These are phyloP conservation scores for Morella rubra DNA, from an alignment of 306 rosid species.

Conservation along the genomic window DNA sequence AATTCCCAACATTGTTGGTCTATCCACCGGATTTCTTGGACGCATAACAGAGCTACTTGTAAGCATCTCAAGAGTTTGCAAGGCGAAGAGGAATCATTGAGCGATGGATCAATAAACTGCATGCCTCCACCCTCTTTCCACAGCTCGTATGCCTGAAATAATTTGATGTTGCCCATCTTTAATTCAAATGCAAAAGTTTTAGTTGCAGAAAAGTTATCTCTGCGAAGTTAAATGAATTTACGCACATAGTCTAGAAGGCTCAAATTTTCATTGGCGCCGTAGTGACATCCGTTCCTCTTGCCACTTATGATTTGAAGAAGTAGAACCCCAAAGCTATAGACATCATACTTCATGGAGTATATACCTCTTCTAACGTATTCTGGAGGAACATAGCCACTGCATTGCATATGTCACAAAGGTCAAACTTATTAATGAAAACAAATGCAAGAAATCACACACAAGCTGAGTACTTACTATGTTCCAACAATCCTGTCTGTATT, in stretches of 20 bases:
- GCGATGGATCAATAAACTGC: conserved; percentile 30
- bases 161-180: neutral
- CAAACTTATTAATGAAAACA: neutral
- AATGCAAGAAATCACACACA: neutral
- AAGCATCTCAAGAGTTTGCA: conserved; percentile 37
- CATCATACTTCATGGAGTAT: conserved; percentile 23
- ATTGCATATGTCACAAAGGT: neutral
- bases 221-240: neutral
- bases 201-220: neutral
- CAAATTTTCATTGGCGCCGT: conserved; percentile 20
- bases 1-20: conserved; percentile 40
- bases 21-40: conserved; percentile 32
- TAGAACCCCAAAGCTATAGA: conserved; percentile 1
- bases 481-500: conserved; percentile 58
- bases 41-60: conserved; percentile 38
- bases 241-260: conserved; percentile 36
- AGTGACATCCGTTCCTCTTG: neutral
- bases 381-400: neutral
- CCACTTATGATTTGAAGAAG: conserved; percentile 50
- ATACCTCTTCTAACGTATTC: conserved; percentile 29
- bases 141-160: conserved; percentile 39
- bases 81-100: conserved; percentile 28
- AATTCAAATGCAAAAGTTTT: neutral
- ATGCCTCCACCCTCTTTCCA: conserved; percentile 32
- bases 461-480: conserved; percentile 43